A percentile compares a stretch with the other conserved stretches of the same genome.
phyloP scores from a whole-genome alignment of 1,284 basidiomycete genomes.

The Apiotrichum domesticum region DNA sequence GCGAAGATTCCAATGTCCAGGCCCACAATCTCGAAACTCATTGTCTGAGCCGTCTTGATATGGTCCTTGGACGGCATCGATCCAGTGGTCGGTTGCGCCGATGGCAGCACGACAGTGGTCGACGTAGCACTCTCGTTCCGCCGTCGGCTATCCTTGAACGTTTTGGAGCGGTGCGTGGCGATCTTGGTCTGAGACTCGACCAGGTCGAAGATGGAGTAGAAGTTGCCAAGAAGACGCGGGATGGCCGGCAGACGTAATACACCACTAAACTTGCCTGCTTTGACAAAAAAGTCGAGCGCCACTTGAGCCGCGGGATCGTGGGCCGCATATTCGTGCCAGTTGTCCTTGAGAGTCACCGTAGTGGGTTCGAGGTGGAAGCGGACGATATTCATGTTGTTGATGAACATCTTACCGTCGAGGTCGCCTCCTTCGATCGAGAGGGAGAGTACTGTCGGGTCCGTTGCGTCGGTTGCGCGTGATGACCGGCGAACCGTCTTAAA shows the following conservation, averaged over 20 bases:
- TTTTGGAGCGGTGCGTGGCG: slow-evolving; percentile 55
- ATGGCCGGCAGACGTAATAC: slow-evolving; percentile 58
- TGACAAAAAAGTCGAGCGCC: slow-evolving; percentile 66
- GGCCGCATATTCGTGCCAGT: slow-evolving; percentile 60
- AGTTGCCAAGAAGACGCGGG: slow-evolving; percentile 36
- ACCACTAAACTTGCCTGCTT: slow-evolving; percentile 63
- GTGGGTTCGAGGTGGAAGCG: slow-evolving; percentile 78
- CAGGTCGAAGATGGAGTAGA: slow-evolving; percentile 49
- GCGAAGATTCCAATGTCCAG: slow-evolving; percentile 40
- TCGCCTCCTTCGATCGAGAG: slow-evolving; percentile 69
- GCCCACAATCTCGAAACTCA: slow-evolving; percentile 38
- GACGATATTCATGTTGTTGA: slow-evolving; percentile 68
- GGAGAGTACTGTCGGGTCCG: slow-evolving; percentile 57
- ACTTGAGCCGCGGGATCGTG: slow-evolving; percentile 57
- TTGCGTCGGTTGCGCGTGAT: slow-evolving; percentile 39
- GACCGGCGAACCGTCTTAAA: slow-evolving; percentile 66
- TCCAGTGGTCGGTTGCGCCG: slow-evolving; percentile 54
- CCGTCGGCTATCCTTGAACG: slow-evolving; percentile 64
- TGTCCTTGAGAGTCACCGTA: slow-evolving; percentile 67
- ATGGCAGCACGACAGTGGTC: slow-evolving; percentile 71
- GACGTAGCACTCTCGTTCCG: slow-evolving; percentile 61
- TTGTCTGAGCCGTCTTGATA: slow-evolving; percentile 34
- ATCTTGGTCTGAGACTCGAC: slow-evolving; percentile 57
- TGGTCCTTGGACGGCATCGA: slow-evolving; percentile 51
- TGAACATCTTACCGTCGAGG: slow-evolving; percentile 61